Conservation (phyloP, 345 rosid genomes). For the Nephelium lappaceum region DNA sequence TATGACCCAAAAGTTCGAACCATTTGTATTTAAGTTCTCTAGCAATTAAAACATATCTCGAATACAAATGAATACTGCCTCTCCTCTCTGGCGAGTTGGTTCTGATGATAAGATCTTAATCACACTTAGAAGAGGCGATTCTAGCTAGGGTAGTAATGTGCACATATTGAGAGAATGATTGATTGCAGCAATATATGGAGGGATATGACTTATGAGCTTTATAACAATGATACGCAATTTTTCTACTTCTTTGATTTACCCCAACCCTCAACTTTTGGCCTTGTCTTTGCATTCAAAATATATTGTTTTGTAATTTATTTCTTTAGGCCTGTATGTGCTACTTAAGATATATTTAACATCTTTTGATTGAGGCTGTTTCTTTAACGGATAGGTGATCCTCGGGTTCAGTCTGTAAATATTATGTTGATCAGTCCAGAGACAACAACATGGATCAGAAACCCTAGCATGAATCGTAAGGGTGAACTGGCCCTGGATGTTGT, state of each 20-base stretch:
- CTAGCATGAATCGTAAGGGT: slow-evolving; percentile 53
- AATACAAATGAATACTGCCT: not conserved
- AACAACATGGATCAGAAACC: slow-evolving; percentile 68
- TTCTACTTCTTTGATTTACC: not conserved
- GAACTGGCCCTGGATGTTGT: slow-evolving; percentile 78
- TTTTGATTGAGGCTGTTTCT: slow-evolving; percentile 14
- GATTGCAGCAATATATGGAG: not conserved
- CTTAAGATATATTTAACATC: not conserved
- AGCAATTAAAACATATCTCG: not conserved
- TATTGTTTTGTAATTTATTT: not conserved
- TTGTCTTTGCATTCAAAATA: slow-evolving; percentile 4
- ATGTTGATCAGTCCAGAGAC: slow-evolving; percentile 75
- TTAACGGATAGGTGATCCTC: slow-evolving; percentile 75
- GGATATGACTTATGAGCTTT: not conserved
- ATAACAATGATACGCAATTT: not conserved
- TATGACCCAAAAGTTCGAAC: not conserved
- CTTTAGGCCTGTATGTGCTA: not conserved
- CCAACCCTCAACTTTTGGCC: not conserved
- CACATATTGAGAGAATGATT: not conserved
- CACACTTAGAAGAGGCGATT: not conserved
- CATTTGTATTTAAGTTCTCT: not conserved
- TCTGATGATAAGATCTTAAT: not conserved
- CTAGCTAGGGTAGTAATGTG: not conserved
- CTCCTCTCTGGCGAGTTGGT: not conserved
- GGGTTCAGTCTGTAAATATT: slow-evolving; percentile 70